Conservation (phyloP, 225 moss, liverwort and hornwort genomes). For the Takakia lepidozioides region DNA sequence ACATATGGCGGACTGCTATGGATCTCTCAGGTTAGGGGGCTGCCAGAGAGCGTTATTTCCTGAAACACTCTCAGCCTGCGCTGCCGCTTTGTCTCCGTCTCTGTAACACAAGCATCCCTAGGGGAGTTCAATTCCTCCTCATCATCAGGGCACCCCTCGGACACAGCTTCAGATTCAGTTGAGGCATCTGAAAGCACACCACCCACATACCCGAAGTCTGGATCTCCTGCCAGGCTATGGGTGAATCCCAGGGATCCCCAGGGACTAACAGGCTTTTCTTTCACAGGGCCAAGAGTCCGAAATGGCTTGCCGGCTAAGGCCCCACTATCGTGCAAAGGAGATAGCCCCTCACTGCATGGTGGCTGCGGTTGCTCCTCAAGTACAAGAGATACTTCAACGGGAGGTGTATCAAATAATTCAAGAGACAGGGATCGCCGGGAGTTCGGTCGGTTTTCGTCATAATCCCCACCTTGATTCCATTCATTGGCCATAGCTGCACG, state of each 20-base stretch:
- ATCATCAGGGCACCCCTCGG: not conserved
- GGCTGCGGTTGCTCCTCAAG: slow-evolving; percentile 20
- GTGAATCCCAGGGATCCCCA: slow-evolving; percentile 85
- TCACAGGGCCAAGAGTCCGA: slow-evolving; percentile 60
- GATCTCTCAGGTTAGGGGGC: slow-evolving; percentile 27
- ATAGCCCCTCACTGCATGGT: slow-evolving; percentile 23
- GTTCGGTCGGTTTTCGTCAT: slow-evolving; percentile 50
- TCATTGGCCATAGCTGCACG: slow-evolving; percentile 10
- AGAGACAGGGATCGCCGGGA: slow-evolving; percentile 50
- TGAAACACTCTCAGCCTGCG: slow-evolving; percentile 43
- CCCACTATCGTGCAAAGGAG: slow-evolving; percentile 34
- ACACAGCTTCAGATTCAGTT: not conserved
- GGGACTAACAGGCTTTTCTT: slow-evolving; percentile 47
- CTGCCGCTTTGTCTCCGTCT: slow-evolving; percentile 59
- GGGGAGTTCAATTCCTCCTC: slow-evolving; percentile 21
- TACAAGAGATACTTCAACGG: no score
- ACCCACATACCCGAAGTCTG: slow-evolving; percentile 34
- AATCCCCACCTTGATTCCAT: slow-evolving; percentile 41
- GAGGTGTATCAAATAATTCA: slow-evolving; percentile 34
- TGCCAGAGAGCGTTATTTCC: slow-evolving; percentile 41
- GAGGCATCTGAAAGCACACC: not conserved
- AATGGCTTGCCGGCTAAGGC: slow-evolving; percentile 68
- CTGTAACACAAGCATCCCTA: slow-evolving; percentile 44
- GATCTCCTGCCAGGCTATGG: slow-evolving; percentile 44
- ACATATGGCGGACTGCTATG: not conserved